Evolutionary conservation across 345 rosid genomes (phyloP), one percentile per base, ranked within the genome.

Genomic region (Carallia brachiata): DNA sequence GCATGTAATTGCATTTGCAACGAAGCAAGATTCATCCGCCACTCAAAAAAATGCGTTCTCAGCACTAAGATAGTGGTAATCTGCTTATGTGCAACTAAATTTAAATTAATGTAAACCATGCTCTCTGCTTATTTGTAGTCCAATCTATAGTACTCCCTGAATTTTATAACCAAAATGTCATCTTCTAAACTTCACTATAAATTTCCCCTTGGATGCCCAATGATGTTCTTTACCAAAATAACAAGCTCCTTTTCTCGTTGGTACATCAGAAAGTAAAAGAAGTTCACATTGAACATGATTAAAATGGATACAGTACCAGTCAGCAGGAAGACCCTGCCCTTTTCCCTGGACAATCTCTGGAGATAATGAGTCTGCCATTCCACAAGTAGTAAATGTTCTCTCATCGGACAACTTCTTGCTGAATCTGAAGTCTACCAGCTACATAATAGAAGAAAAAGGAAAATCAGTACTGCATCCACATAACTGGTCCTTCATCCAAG

Each of bases 281-380:
- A 23, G 10, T 8, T 56, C 15, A 19, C 10, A 30, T 52, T 54
- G 34, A 44, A 68, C 10, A 31, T 12, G 12, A 44, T 13, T 4
- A 12, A 27, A 28, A 48, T 32, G 19, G 65, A 69, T 54, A n/a
- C 8, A 31, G 18, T 88, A 94, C 97, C 98, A 91, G 79, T 91
- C 98, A 62, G 90, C 93, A 32, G 93, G 79, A 40, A 88, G 76
- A 83, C 93, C 93, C 61, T 91, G 98, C 69, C 95, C 97, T 70
- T 79, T 88, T 68, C 98, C 98, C 82, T 88, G 91, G 65, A 93
- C 84, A 30, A 91, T 87, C 82, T 93, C 98, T 5, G 98, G 97
- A 69, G 98, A 89, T 76, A 88, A 83, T 57, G 79, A 89, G 80
- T 91, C 95, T 7, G 85, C 86, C 89, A 83, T 91, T 71, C 97